These are phyloP conservation scores for Trypanosoma brucei DNA, from an alignment of 208 protist species.

Conservation along the genomic window DNA sequence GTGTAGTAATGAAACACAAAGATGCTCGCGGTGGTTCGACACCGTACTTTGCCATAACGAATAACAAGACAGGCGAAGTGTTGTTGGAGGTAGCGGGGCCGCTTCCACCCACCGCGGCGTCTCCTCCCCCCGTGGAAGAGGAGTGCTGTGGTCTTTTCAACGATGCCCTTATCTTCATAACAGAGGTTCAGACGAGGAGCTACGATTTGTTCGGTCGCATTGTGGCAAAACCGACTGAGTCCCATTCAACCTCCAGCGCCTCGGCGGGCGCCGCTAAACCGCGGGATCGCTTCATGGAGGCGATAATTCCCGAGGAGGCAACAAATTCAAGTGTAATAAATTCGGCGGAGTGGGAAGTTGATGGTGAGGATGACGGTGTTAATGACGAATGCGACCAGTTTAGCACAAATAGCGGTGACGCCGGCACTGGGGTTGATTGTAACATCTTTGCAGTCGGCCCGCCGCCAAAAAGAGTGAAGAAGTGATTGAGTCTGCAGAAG, in stretches of 20 bases:
- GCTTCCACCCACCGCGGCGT: background rate
- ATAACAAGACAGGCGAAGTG: slow-evolving; percentile 19
- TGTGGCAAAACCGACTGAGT: slow-evolving; percentile 24
- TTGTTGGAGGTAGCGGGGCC: slow-evolving; percentile 20
- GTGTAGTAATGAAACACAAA: slow-evolving; percentile 4
- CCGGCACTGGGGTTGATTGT: background rate
- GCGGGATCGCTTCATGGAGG: slow-evolving; percentile 11
- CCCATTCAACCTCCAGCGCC: background rate
- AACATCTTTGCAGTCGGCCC: background rate
- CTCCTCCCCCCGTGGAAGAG: background rate
- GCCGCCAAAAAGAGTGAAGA: slow-evolving; percentile 3
- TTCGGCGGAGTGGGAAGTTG: slow-evolving; percentile 22
- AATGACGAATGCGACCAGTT: slow-evolving; percentile 10
- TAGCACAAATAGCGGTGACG: slow-evolving; percentile 1
- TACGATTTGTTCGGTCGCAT: slow-evolving; percentile 59
- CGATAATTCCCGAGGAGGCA: slow-evolving; percentile 6
- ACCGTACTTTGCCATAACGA: slow-evolving; percentile 16
- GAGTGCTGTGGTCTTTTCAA: slow-evolving; percentile 25
- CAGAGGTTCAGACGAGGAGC: slow-evolving; percentile 43
- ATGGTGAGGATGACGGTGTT: slow-evolving; percentile 1
- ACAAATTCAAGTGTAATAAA: slow-evolving; percentile 14
- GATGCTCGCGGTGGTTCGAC: background rate
- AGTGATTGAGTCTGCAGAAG: background rate
- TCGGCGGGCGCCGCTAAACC: background rate
- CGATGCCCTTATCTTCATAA: slow-evolving; percentile 43